Percentiles rank a stretch among this genome's conserved stretches.
Conservation (phyloP, 768 basidiomycete genomes). For the Tricholoma sp. region DNA sequence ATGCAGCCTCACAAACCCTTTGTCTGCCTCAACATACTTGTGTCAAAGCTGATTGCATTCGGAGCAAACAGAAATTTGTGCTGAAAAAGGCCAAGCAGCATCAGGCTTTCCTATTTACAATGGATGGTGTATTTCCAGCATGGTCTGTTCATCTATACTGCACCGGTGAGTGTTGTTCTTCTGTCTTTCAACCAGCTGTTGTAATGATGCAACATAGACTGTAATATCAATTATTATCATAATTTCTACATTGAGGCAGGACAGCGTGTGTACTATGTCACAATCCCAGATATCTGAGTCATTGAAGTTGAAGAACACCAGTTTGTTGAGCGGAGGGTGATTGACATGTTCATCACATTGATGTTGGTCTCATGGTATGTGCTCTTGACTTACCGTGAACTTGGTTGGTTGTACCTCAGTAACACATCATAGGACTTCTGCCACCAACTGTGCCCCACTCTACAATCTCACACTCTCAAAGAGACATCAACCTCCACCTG, state of each 20-base stretch:
- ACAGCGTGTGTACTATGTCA: no score
- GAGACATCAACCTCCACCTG: background rate
- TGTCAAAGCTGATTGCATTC: background rate
- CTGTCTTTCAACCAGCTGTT: background rate
- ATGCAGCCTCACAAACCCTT: no score
- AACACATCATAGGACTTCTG: background rate
- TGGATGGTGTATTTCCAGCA: background rate
- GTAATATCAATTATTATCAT: background rate
- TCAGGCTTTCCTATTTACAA: background rate
- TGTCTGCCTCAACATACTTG: no score
- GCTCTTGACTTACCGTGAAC: background rate
- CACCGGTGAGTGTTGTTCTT: background rate
- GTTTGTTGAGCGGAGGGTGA: no score
- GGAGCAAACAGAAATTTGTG: background rate
- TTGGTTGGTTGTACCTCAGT: no score
- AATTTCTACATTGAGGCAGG: background rate
- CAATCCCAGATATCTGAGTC: no score
- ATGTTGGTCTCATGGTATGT: background rate
- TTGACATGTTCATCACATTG: no score
- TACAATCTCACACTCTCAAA: background rate
- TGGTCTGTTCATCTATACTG: background rate
- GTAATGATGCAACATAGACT: background rate
- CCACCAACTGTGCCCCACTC: background rate
- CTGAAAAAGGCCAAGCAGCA: background rate
- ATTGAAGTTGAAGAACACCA: no score